phyloP scores from a whole-genome alignment of 148 eudicot species.

The Chenopodium album region DNA sequence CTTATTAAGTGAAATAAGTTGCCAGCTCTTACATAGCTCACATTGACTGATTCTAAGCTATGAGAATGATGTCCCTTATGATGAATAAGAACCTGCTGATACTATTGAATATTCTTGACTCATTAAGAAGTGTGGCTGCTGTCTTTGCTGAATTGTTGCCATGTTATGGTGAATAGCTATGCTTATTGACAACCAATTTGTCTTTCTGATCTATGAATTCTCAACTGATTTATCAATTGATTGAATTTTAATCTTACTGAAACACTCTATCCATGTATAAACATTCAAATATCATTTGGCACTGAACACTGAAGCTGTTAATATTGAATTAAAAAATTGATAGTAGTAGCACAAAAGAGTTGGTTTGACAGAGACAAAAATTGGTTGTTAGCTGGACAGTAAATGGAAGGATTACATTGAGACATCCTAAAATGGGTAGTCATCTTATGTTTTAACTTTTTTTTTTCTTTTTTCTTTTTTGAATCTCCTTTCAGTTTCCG shows the following conservation, averaged over 20 bases:
- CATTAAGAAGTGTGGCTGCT: not conserved
- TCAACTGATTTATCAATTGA: not conserved
- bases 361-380: not conserved
- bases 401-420: not conserved
- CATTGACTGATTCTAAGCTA: not conserved
- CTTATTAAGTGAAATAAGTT: not conserved
- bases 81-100: not conserved
- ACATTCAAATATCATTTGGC: not conserved
- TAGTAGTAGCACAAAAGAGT: not conserved
- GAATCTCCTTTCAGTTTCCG: slow-evolving; percentile 51
- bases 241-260: not conserved
- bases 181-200: not conserved
- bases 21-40: not conserved
- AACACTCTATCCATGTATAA: not conserved
- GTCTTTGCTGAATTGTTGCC: not conserved
- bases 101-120: not conserved
- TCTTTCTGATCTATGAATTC: not conserved
- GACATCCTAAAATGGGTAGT: not conserved
- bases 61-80: slow-evolving; percentile 5
- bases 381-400: not conserved
- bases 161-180: not conserved
- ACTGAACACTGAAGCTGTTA: not conserved
- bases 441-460: not conserved
- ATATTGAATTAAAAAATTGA: not conserved
- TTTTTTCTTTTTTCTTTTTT: not conserved